Evolutionary conservation across 768 basidiomycete species (phyloP), one percentile per base, ranked within the genome.

Genomic region (Filobasidium floriforme): DNA sequence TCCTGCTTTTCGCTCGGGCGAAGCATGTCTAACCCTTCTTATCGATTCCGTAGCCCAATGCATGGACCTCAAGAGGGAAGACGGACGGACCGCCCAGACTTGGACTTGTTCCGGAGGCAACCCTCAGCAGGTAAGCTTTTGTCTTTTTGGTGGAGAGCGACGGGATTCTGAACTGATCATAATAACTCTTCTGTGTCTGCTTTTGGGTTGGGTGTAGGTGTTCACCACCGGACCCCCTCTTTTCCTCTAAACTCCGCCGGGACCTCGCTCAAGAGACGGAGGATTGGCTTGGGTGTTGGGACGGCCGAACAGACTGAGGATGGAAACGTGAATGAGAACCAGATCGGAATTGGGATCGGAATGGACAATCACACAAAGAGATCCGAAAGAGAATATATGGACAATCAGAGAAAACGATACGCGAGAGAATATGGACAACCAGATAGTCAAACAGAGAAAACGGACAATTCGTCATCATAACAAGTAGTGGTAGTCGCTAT

Each of bases 91-190:
- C 12, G 11, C 59, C 9, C 66, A 67, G 55, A 62, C 61, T 12
- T 67, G 66, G 66, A 59, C 60, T 18, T 67, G 66, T 41, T 40
- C 52, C 22, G 65, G 65, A 10, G 29, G 29, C 29, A 61, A 67
- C 52, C 52, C 61, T n/a, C 61, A 67, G 55, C 66, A 67, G 66
- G 66, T 63, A 41, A 28, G 66, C 40, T 11, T 7, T 55, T 18
- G 4, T 51, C 46, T 18, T 6, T 51, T n/a, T n/a, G n/a, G n/a
- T n/a, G n/a, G n/a, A n/a, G n/a, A n/a, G n/a, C n/a, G n/a, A n/a
- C n/a, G n/a, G n/a, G n/a, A n/a, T n/a, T n/a, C n/a, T n/a, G n/a
- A n/a, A n/a, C n/a, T 9, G 32, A 37, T 19, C 24, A 4, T 18
- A 3, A 5, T 18, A 5, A 5, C 12, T 12, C 12, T 19, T 51